Conservation (phyloP, 306 rosid genomes). For the Cucurbita maxima region DNA sequence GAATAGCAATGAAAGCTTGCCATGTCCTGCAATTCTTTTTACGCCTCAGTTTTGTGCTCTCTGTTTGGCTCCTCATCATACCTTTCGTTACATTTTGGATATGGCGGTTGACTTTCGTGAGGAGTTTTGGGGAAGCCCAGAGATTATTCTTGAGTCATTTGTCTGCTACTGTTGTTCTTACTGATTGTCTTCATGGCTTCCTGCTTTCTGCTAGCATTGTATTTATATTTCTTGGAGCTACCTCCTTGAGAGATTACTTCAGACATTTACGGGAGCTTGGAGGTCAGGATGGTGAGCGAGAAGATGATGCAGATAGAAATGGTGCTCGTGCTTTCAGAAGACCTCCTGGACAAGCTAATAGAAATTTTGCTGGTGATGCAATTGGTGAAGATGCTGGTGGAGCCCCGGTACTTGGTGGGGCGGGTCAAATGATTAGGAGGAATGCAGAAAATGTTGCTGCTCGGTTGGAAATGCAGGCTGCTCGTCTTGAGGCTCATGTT, state of each 20-base stretch:
- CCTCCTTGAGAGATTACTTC: conserved; percentile 95
- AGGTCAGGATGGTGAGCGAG: conserved; percentile 88
- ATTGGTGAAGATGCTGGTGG: conserved; percentile 80
- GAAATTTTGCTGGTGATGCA: conserved; percentile 61
- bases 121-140: conserved; percentile 94
- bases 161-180: conserved; percentile 69
- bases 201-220: conserved; percentile 95
- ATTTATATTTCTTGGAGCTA: conserved; percentile 91
- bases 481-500: conserved; percentile 96
- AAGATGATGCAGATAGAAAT: conserved; percentile 88
- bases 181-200: conserved; percentile 98
- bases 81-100: conserved; percentile 98
- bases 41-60: conserved; percentile 88
- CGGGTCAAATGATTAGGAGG: conserved; percentile 83
- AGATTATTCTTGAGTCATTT: conserved; percentile 84
- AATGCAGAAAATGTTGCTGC: conserved; percentile 97
- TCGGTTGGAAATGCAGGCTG: conserved; percentile 98
- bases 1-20: conserved; percentile 96
- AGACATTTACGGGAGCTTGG: conserved; percentile 96
- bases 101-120: conserved; percentile 97
- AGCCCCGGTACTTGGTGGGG: conserved; percentile 79
- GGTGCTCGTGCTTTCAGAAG: conserved; percentile 88
- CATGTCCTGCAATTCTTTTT: conserved; percentile 86
- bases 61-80: conserved; percentile 94
- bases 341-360: conserved; percentile 76